Evolutionary conservation across 257 asterid genomes (phyloP), one percentile per base, ranked within the genome.

Genomic region (Capsicum rhomboideum): DNA sequence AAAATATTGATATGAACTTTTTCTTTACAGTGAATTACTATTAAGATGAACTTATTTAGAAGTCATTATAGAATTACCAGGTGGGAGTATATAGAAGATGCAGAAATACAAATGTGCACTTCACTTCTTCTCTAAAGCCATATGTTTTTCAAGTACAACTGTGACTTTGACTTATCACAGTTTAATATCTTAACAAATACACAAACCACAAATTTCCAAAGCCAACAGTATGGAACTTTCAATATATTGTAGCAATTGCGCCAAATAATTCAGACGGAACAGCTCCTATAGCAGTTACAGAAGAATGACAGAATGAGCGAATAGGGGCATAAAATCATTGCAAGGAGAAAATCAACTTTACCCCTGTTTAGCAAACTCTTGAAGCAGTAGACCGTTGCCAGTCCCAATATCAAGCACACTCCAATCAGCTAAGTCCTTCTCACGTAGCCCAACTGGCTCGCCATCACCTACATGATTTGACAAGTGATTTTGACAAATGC

Each of bases 311-410:
- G 54, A 40, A 12, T 42, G 21, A 74, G n/a, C 4, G 20, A 21
- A 44, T 18, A 21, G 53, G 77, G 40, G 78, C 78, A 69, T 40
- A 40, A 18, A 71, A 23, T 74, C 40, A 40, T 69, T 40, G 54
- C 54, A 37, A 10, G 56, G 37, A 82, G 83, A 83, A 87, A 77
- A 63, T 79, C 49, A 79, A 85, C 68, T 64, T 87, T 89, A 96
- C 99, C 99, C 99, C 58, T 86, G 97, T 87, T 93, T 97, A 86
- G 95, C 90, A 82, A 97, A 86, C 93, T 97, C 98, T 87, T 97
- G 99, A 78, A 95, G 98, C 90, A 97, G 98, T 89, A 97, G 83
- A 72, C 99, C 99, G 13, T 97, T 97, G 78, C 98, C 99, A 80
- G 99, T 97, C 86, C 99, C 99, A 86, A 95, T 87, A 87, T 97